Evolutionary conservation across 495 filamentous ascomycete genomes (phyloP).

Genomic region (Tuber aestivum): DNA sequence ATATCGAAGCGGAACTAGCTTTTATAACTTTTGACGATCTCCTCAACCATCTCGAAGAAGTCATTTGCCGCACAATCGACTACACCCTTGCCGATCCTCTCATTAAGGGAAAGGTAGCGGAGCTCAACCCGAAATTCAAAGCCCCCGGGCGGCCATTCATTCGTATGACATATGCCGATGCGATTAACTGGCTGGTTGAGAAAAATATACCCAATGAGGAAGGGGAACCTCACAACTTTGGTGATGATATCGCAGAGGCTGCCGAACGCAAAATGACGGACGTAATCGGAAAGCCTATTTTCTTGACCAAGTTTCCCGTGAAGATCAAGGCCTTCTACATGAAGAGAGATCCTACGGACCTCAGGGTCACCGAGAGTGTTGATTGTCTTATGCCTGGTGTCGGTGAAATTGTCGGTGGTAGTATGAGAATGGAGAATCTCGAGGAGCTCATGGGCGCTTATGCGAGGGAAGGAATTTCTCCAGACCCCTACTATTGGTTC

Average conservation of each 20-base stretch:
- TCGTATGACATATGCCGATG: slow-evolving; percentile 91
- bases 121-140: slow-evolving; percentile 86
- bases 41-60: slow-evolving; percentile 78
- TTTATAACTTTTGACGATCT: slow-evolving; percentile 92
- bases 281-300: slow-evolving; percentile 87
- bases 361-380: slow-evolving; percentile 89
- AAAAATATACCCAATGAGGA: slow-evolving; percentile 91
- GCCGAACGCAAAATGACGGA: slow-evolving; percentile 97
- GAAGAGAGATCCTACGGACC: slow-evolving; percentile 79
- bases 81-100: slow-evolving; percentile 64
- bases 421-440: slow-evolving; percentile 90
- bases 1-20: slow-evolving; percentile 94
- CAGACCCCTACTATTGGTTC: slow-evolving; percentile 95
- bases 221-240: slow-evolving; percentile 79
- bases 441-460: slow-evolving; percentile 90
- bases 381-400: slow-evolving; percentile 95
- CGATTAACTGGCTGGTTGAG: slow-evolving; percentile 85
- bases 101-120: slow-evolving; percentile 62
- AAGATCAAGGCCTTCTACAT: slow-evolving; percentile 99
- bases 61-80: slow-evolving; percentile 83
- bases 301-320: slow-evolving; percentile 93
- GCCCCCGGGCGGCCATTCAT: slow-evolving; percentile 78
- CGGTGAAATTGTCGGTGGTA: slow-evolving; percentile 93
- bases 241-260: slow-evolving; percentile 97
- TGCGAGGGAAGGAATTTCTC: slow-evolving; percentile 75